Conservation (phyloP, 192 early-diverging fungal species). For the Podila verticillata region DNA sequence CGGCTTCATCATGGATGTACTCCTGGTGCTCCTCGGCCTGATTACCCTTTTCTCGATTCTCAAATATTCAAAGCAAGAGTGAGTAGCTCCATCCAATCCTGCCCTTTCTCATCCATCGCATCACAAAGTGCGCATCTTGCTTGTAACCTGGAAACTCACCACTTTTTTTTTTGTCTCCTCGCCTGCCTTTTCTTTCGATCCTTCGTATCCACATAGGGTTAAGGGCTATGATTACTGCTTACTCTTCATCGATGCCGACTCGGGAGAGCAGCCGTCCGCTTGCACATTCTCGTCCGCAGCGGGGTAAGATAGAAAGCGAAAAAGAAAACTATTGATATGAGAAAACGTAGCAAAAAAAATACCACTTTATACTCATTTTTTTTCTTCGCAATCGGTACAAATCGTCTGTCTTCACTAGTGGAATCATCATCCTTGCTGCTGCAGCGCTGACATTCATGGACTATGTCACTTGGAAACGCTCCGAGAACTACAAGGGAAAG, state of each 20-base stretch:
- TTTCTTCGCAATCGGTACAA: not conserved
- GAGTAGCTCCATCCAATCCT: not conserved
- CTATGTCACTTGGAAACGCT: slow-evolving; percentile 43
- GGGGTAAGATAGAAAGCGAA: slow-evolving; percentile 21
- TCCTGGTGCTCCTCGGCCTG: slow-evolving; percentile 16
- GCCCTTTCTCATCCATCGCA: too few species aligned
- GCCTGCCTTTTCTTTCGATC: too few species aligned
- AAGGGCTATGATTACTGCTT: not conserved
- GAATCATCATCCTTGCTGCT: slow-evolving; percentile 10
- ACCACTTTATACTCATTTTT: not conserved
- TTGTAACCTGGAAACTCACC: too few species aligned
- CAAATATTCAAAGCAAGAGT: not conserved
- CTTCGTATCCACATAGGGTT: not conserved
- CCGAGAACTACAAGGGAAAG: slow-evolving; percentile 41
- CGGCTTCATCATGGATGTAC: slow-evolving; percentile 5
- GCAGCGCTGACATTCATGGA: slow-evolving; percentile 28
- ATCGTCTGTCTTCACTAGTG: slow-evolving; percentile 14
- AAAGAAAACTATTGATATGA: not conserved
- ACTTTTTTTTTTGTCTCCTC: too few species aligned
- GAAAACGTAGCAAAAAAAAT: too few species aligned
- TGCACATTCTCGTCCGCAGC: slow-evolving; percentile 14
- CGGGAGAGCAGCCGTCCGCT: not conserved
- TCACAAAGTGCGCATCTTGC: too few species aligned
- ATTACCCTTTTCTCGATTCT: not conserved
- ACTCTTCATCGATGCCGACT: slow-evolving; percentile 6